Base-by-base conservation (phyloP, 345 rosid species). In the Camelina sativa region DNA sequence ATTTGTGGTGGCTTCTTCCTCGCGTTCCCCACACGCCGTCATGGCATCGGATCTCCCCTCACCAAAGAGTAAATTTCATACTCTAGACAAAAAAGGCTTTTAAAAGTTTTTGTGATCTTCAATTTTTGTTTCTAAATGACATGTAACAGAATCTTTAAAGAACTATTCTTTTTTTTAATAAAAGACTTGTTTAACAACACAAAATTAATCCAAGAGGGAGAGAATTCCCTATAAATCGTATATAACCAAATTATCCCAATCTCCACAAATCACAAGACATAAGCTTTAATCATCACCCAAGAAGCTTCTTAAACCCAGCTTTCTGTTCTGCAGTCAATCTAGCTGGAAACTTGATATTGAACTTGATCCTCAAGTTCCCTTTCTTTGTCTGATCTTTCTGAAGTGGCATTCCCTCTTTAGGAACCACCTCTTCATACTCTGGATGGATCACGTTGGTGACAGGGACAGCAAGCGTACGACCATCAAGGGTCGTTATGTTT, bases 41-140 rank as follows among this genome's bases (percentile, higher is more conserved):
- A 90, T 54, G 98, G 96, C 44, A 80, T 92, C 2, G 89, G 92
- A 32, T 68, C 75, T 35, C 97, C 96, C 10, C 80, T 91, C 1
- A 81, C 86, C 15, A 72, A 72, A 46, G 74, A 78, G 62, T 78
- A 25, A 34, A 11, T 16, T 38, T 51, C 11, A 22, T 11, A 28
- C 19, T 5, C 15, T 17, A 23, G 35, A 23, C 22, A 25, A n/a
- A 3, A 46, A 46, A 46, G 28, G 6, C 11, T 17, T 17, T 17
- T 7, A 12, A 62, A 30, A n/a, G 4, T 48, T 74, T 74, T 58
- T n/a, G 53, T 15, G 5, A 38, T 30, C 48, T 64, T 76, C 55
- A 64, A 30, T 10, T 65, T 71, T 71, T 48, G 71, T 69, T 55
- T 54, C 13, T 69, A 40, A 57, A 69, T 43, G 32, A 67, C 73